phyloP scores from a whole-genome alignment of 176 grass and related monocot genomes.

The Canna indica region DNA sequence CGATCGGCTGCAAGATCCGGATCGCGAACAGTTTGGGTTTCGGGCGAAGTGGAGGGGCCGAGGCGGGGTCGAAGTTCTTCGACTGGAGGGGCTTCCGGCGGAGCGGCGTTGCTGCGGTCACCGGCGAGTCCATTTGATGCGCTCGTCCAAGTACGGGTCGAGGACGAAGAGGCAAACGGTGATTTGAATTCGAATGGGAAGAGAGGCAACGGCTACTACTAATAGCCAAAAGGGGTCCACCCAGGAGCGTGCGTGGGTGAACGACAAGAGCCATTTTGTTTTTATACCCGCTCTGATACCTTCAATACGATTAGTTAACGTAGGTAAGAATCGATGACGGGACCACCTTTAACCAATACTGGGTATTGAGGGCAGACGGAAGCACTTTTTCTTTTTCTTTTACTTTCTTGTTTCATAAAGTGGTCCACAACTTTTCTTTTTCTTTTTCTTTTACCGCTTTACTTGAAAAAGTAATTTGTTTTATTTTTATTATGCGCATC shows the following conservation, averaged over 20 bases:
- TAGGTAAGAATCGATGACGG: too few relatives aligned
- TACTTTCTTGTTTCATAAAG: too few relatives aligned
- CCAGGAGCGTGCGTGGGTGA: too few relatives aligned
- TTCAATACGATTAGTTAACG: background rate
- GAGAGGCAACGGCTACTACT: conserved; percentile 15
- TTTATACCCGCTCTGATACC: background rate
- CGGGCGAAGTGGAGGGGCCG: background rate
- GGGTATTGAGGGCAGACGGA: too few relatives aligned
- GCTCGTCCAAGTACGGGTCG: too few relatives aligned
- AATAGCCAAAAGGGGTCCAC: background rate
- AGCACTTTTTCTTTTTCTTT: too few relatives aligned
- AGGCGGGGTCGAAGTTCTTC: background rate
- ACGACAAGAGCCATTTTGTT: too few relatives aligned
- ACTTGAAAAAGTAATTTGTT: too few relatives aligned
- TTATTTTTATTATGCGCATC: too few relatives aligned
- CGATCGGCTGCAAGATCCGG: background rate
- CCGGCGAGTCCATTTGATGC: background rate
- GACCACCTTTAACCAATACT: too few relatives aligned
- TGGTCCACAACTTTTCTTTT: too few relatives aligned
- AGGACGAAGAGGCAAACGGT: background rate
- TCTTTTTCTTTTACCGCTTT: too few relatives aligned
- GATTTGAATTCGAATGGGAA: conserved; percentile 19
- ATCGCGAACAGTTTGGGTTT: background rate
- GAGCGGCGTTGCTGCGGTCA: background rate
- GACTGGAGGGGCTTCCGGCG: background rate